A percentile compares a stretch with the other conserved stretches of the same genome.
Conservation (phyloP, 208 protist species). For the Leptomonas seymouri region DNA sequence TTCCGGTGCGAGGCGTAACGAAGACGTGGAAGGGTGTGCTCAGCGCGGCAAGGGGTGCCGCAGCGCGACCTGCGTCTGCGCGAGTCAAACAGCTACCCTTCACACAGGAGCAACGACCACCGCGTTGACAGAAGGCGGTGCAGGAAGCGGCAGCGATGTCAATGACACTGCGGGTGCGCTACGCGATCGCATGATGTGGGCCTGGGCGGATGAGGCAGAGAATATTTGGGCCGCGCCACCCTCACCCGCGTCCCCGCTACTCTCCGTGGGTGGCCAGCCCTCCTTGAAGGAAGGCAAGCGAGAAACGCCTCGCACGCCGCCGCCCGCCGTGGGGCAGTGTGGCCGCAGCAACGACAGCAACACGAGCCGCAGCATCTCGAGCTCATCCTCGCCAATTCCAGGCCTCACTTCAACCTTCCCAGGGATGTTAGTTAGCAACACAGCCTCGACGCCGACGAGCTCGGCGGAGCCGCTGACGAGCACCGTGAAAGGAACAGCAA, state of each 20-base stretch:
- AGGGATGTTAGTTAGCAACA: neutral
- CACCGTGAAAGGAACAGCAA: neutral
- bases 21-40: too few relatives aligned
- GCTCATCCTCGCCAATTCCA: conserved; percentile 22
- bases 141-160: neutral
- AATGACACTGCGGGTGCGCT: neutral
- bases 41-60: too few relatives aligned
- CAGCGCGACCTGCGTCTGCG: too few relatives aligned
- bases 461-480: neutral
- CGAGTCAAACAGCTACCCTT: too few relatives aligned
- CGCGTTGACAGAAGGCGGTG: neutral
- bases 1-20: too few relatives aligned
- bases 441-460: neutral
- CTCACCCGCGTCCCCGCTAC: conserved; percentile 12
- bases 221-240: conserved; percentile 21
- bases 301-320: conserved; percentile 30
- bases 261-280: conserved; percentile 30
- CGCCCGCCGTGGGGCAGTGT: neutral
- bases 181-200: conserved; percentile 18
- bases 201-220: conserved; percentile 23
- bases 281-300: conserved; percentile 29
- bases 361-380: conserved; percentile 14
- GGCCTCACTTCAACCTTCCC: conserved; percentile 20
- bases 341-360: conserved; percentile 4
- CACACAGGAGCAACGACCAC: neutral